Conservation (phyloP, 768 basidiomycete genomes). For the Gloeostereum incarnatum region DNA sequence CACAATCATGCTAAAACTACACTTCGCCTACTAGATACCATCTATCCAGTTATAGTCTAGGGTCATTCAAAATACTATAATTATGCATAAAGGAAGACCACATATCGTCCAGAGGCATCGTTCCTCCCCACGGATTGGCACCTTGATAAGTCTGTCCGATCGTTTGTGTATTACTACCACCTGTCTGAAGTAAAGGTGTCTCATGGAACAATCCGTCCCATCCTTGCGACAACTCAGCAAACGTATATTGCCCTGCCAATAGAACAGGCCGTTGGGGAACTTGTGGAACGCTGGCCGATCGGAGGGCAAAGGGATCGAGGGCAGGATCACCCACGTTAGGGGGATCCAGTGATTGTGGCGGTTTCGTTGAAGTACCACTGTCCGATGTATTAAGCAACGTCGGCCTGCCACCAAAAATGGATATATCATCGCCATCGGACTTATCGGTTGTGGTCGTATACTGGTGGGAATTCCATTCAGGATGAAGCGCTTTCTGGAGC, state of each 20-base stretch:
- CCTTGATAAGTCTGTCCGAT: constrained; percentile 5
- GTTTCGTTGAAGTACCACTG: background rate
- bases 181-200: constrained; percentile 11
- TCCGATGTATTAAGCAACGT: constrained; percentile 3
- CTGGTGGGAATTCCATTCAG: constrained; percentile 9
- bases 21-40: too few species aligned
- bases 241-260: constrained; percentile 11
- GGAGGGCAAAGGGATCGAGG: background rate
- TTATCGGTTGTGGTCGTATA: constrained; percentile 10
- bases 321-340: background rate
- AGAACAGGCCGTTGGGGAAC: background rate
- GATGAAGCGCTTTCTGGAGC: constrained; percentile 30
- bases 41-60: too few species aligned
- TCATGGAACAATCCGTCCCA: constrained; percentile 30
- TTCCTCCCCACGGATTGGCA: constrained; percentile 9
- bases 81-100: constrained; percentile 31
- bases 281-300: background rate
- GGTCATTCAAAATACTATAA: constrained; percentile 15
- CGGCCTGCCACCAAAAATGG: constrained; percentile 23
- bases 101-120: constrained; percentile 23
- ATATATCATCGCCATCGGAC: constrained; percentile 22
- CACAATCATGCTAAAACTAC: too few species aligned
- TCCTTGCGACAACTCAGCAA: constrained; percentile 21
- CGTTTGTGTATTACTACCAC: background rate
- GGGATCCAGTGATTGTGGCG: background rate